Base-by-base conservation (phyloP, 352 stramenopile genomes). In the Pythium sp. region DNA sequence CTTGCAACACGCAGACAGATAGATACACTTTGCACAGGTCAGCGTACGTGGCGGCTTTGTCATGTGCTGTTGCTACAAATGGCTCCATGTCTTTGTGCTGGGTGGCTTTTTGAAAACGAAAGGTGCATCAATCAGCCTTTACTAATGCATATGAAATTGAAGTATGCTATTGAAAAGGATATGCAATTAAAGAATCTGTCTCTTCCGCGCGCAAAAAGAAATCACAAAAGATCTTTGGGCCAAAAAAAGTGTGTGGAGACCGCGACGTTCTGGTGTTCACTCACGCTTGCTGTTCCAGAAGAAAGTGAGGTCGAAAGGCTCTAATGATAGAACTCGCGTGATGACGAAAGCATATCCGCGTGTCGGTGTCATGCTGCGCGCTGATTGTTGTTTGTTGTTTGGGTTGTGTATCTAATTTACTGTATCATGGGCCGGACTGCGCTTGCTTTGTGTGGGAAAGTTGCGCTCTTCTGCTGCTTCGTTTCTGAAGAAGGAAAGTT, bases 51-150 rank as follows among this genome's bases (percentile, higher is more conserved):
- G 38, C 26, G 15, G 43, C 43, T 51, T 51, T 51, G 41, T n/a
- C 41, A 49, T 49, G 15, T 9, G 41, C n/a, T 51, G 5, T 51
- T 51, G 43, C 18, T 22, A 12, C 43, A 46, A 20, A 64, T 64
- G 59, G 59, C 59, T 64, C 58, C 41, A 57, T 57, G 59, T 56
- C 59, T 54, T 56, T 64, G 59, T 64, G 59, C 36, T 57, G 18
- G 32, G 32, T 7, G 8, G 30, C 54, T 34, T 46, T 51, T 22
- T 6, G 18, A 51, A 51, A 51, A 20, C 18, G 43, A n/a, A 22
- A 11, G 8, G 15, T n/a, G 41, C 15, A 51, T 22, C 43, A 4
- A 51, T 22, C 43, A 22, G 43, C 41, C 30, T 32, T 7, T 22
- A 1, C 3, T 18, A 30, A 3, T 15, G 24, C 36, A 49, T 55